These are phyloP conservation scores for Plantago major DNA, from an alignment of 257 asterid genomes.

Conservation along the genomic window DNA sequence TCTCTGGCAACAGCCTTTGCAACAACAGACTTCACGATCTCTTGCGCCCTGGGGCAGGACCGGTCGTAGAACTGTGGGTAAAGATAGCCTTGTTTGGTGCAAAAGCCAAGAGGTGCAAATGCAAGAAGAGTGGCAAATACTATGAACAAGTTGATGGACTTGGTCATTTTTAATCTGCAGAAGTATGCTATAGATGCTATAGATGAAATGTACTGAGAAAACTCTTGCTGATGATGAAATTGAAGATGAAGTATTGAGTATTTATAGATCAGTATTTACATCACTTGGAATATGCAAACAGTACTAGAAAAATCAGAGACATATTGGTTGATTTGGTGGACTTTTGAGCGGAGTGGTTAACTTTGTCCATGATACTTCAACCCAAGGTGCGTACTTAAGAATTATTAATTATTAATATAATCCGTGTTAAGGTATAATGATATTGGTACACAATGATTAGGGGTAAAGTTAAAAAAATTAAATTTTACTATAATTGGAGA, in stretches of 20 bases:
- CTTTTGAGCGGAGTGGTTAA: constrained; percentile 39
- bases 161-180: constrained; percentile 32
- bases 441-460: too few species aligned
- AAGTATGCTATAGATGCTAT: not conserved
- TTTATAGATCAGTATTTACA: constrained; percentile 33
- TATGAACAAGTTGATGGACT: constrained; percentile 35
- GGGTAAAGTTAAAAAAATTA: too few species aligned
- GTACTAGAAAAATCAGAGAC: not conserved
- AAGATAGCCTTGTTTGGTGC: constrained; percentile 46
- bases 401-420: too few species aligned
- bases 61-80: constrained; percentile 78
- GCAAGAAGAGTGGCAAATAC: constrained; percentile 31
- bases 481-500: too few species aligned
- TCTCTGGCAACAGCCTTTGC: constrained; percentile 75
- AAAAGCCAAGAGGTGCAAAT: constrained; percentile 53
- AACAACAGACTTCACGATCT: constrained; percentile 63
- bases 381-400: too few species aligned
- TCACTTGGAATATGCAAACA: not conserved
- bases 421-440: not conserved
- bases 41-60: constrained; percentile 63
- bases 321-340: constrained; percentile 52
- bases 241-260: constrained; percentile 19
- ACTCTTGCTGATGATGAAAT: constrained; percentile 28
- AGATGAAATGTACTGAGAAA: constrained; percentile 11
- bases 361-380: constrained; percentile 18